These are phyloP conservation scores for Catunica adiposa DNA, from an alignment of 2,329 filamentous ascomycete species.

Conservation along the genomic window DNA sequence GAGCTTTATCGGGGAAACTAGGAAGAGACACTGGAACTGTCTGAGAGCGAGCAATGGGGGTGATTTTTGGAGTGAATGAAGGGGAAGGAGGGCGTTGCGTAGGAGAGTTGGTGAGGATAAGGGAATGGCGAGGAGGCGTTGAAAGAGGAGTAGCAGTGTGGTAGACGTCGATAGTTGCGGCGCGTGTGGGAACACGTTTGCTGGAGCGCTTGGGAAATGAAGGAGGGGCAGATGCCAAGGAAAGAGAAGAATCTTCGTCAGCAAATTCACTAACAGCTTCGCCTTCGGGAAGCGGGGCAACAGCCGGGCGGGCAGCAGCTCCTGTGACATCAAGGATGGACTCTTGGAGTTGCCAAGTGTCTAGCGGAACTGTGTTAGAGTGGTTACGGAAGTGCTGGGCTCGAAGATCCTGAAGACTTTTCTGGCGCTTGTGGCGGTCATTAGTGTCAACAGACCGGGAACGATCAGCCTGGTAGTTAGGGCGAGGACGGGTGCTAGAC, in stretches of 20 bases:
- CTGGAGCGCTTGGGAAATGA: constrained; percentile 2
- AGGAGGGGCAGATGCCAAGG: not conserved
- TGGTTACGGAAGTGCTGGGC: constrained; percentile 7
- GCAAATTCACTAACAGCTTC: constrained; percentile 5
- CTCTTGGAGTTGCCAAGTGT: constrained; percentile 12
- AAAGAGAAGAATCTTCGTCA: not conserved
- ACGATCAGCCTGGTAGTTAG: constrained; percentile 1
- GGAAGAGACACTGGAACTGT: not conserved
- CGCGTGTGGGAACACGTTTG: not conserved
- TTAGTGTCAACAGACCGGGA: constrained; percentile 5
- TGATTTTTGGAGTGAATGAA: not conserved
- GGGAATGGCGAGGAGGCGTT: not conserved
- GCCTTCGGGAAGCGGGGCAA: constrained; percentile 7
- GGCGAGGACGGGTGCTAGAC: not conserved
- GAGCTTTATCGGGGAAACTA: not conserved
- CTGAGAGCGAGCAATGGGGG: not conserved
- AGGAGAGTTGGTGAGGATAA: not conserved
- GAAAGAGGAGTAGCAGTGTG: not conserved
- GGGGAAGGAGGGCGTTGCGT: not conserved
- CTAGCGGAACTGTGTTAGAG: constrained; percentile 5
- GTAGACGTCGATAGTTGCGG: not conserved
- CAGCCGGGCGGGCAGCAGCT: constrained; percentile 5
- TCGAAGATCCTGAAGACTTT: not conserved
- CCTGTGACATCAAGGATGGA: constrained; percentile 13
- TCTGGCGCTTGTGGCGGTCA: not conserved